phyloP scores from a whole-genome alignment of 2,329 filamentous ascomycete genomes.

The Ophiostoma angusticollis region DNA sequence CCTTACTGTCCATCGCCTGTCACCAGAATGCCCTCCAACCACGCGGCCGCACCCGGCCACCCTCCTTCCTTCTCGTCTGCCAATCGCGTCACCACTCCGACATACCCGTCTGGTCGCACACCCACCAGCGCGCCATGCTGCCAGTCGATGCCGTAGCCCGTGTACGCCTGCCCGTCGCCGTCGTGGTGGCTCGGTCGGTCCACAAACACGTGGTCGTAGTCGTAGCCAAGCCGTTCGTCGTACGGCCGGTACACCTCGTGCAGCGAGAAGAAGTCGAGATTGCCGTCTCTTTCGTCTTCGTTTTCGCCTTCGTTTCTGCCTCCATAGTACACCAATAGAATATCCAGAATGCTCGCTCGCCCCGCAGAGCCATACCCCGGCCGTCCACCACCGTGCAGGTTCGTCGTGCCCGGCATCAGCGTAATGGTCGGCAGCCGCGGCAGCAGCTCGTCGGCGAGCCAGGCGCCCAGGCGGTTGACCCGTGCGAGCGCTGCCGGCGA shows the following conservation, averaged over 20 bases:
- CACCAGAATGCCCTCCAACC: constrained; percentile 1
- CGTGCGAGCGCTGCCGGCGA: constrained; percentile 10
- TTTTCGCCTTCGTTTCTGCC: constrained; percentile 26
- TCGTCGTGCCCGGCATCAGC: constrained; percentile 18
- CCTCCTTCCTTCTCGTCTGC: constrained; percentile 21
- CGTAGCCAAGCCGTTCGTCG: constrained; percentile 34
- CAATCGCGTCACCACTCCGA: constrained; percentile 29
- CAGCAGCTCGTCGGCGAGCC: constrained; percentile 27
- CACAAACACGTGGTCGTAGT: constrained; percentile 43
- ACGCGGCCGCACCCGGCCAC: constrained; percentile 5
- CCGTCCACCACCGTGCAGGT: constrained; percentile 13
- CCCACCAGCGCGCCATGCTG: constrained; percentile 31
- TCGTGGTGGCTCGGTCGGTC: constrained; percentile 43
- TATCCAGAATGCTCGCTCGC: constrained; percentile 30
- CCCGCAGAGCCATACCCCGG: neutral
- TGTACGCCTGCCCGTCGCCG: constrained; percentile 37
- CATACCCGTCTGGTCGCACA: constrained; percentile 51
- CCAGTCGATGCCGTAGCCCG: constrained; percentile 43
- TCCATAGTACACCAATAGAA: constrained; percentile 49
- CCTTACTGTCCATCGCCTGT: neutral
- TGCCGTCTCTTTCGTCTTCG: constrained; percentile 26
- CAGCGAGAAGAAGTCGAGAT: constrained; percentile 34
- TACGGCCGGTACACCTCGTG: constrained; percentile 36
- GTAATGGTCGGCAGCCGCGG: constrained; percentile 21
- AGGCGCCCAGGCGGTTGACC: constrained; percentile 34